These are phyloP conservation scores for Globisporangium abappressorium DNA, from an alignment of 352 stramenopile genomes.

Conservation along the genomic window DNA sequence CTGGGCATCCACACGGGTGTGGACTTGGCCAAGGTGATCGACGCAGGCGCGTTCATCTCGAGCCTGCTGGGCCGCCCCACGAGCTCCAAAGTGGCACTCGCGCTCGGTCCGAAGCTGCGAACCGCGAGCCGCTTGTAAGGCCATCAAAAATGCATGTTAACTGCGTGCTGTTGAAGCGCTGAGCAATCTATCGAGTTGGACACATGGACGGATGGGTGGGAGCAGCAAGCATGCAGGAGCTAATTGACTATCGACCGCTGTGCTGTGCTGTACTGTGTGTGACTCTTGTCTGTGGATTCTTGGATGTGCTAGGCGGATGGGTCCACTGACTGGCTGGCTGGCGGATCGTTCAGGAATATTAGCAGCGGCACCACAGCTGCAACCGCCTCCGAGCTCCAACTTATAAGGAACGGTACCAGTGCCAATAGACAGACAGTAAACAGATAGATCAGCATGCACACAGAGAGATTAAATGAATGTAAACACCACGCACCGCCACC, in stretches of 20 bases:
- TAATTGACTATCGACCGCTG: not conserved
- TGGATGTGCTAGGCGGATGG: not conserved
- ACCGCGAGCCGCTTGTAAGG: conserved; percentile 42
- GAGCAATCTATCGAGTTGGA: conserved; percentile 1
- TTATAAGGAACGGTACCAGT: not conserved
- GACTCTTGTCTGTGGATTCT: conserved; percentile 1
- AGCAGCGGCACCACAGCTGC: not conserved
- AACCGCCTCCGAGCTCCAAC: not conserved
- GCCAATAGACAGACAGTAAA: not conserved
- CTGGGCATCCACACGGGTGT: conserved; percentile 94
- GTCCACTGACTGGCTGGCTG: not conserved
- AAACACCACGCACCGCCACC: too few species aligned
- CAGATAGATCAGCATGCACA: not conserved
- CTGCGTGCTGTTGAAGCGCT: not conserved
- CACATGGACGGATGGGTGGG: not conserved
- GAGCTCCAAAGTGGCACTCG: conserved; percentile 87
- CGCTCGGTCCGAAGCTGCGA: conserved; percentile 43
- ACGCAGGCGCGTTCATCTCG: conserved; percentile 89
- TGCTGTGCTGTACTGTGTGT: not conserved
- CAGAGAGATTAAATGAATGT: not conserved
- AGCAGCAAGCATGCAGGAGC: not conserved
- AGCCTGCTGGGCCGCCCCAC: conserved; percentile 66
- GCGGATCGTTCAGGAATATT: not conserved
- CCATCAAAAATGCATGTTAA: not conserved
- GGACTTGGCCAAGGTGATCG: conserved; percentile 91